Conservation (phyloP, 2,329 filamentous ascomycete genomes). For the Claviceps sorghi region DNA sequence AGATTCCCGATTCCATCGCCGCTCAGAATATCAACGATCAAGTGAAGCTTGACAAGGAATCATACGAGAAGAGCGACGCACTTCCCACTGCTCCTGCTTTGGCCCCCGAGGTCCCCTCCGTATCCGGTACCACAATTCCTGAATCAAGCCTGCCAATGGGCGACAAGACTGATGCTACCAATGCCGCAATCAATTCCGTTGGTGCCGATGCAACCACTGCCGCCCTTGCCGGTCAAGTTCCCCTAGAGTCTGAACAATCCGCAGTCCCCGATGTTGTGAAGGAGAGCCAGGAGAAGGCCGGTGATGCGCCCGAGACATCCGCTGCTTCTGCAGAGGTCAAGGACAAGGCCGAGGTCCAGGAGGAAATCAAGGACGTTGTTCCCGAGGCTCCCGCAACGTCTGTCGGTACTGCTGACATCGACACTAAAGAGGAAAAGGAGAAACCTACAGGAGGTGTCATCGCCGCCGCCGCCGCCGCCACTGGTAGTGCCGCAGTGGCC, state of each 20-base stretch:
- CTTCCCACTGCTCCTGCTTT: conserved; percentile 29
- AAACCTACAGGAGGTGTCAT: conserved; percentile 19
- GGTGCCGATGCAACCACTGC: conserved; percentile 49
- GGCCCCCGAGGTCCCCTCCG: conserved; percentile 33
- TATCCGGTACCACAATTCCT: conserved; percentile 55
- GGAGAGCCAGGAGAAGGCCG: conserved; percentile 55
- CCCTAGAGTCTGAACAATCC: conserved; percentile 36
- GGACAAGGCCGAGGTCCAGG: conserved; percentile 58
- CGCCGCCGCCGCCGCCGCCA: conserved; percentile 24
- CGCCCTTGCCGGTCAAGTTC: conserved; percentile 51
- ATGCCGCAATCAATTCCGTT: conserved; percentile 30
- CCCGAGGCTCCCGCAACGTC: conserved; percentile 43
- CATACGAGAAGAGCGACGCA: conserved; percentile 69
- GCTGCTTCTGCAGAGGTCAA: conserved; percentile 48
- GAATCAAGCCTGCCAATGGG: conserved; percentile 66
- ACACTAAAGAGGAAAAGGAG: conserved; percentile 31
- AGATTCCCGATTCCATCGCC: conserved; percentile 57
- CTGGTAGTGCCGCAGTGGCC: conserved; percentile 22
- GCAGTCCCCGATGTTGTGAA: conserved; percentile 37
- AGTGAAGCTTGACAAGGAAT: conserved; percentile 66
- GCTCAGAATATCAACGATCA: conserved; percentile 55
- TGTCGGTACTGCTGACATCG: conserved; percentile 37
- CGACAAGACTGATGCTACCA: conserved; percentile 26
- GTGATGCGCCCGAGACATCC: conserved; percentile 52
- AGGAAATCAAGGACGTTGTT: conserved; percentile 55